phyloP scores from a whole-genome alignment of 306 rosid species.

The Cucurbita argyrosperma region DNA sequence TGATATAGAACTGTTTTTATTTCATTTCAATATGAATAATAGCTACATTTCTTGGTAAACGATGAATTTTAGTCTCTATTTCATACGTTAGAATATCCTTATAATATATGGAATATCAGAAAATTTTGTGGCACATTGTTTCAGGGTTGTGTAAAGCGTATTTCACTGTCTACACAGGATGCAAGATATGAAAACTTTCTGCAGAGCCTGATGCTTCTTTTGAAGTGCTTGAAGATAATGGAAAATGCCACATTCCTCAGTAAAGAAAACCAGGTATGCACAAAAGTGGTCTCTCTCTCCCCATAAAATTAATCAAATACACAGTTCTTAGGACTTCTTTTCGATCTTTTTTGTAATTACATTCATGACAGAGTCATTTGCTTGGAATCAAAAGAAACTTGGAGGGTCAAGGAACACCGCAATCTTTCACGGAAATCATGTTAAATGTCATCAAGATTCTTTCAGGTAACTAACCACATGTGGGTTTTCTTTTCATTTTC shows the following conservation, averaged over 20 bases:
- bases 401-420: slow-evolving; percentile 20
- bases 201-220: slow-evolving; percentile 37
- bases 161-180: slow-evolving; percentile 29
- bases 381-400: slow-evolving; percentile 61
- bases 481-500: not conserved
- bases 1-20: not conserved
- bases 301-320: not conserved
- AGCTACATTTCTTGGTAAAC: not conserved
- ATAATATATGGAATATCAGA: not conserved
- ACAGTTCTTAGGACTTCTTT: not conserved
- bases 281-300: not conserved
- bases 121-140: slow-evolving; percentile 7
- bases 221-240: slow-evolving; percentile 92
- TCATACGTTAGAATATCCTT: not conserved
- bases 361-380: slow-evolving; percentile 53
- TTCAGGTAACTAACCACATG: slow-evolving; percentile 45
- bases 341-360: not conserved
- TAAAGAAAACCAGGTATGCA: slow-evolving; percentile 70
- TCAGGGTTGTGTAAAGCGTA: slow-evolving; percentile 42
- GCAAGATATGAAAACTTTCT: slow-evolving; percentile 24
- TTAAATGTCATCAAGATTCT: slow-evolving; percentile 59
- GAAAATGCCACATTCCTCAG: slow-evolving; percentile 94
- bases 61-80: not conserved
- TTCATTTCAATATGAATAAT: not conserved
- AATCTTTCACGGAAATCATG: slow-evolving; percentile 53